Conservation (phyloP, 2,329 filamentous ascomycete genomes). For the Ramichloridium luteum region DNA sequence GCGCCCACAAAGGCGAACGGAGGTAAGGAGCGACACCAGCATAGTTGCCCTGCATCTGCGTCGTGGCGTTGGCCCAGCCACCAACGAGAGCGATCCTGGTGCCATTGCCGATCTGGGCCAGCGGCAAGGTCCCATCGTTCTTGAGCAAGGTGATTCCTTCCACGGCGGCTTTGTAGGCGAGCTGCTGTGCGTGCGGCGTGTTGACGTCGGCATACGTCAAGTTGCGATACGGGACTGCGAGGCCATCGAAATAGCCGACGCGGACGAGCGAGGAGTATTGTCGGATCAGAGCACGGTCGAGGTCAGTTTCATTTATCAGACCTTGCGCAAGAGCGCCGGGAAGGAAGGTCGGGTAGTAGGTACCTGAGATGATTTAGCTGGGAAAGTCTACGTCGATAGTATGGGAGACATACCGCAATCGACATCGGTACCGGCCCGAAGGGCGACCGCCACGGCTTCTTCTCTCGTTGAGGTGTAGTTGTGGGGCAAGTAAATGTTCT, state of each 20-base stretch:
- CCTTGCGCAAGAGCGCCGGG: slow-evolving; percentile 31
- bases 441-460: slow-evolving; percentile 35
- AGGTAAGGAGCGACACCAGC: slow-evolving; percentile 44
- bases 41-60: slow-evolving; percentile 49
- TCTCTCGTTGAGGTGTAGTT: slow-evolving; percentile 32
- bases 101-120: slow-evolving; percentile 26
- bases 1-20: slow-evolving; percentile 40
- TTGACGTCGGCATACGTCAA: slow-evolving; percentile 46
- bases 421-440: slow-evolving; percentile 42
- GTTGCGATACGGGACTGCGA: slow-evolving; percentile 37
- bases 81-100: slow-evolving; percentile 44
- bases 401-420: slow-evolving; percentile 30
- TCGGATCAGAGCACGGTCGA: slow-evolving; percentile 40
- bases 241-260: slow-evolving; percentile 46
- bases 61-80: slow-evolving; percentile 45
- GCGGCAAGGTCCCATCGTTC: slow-evolving; percentile 39
- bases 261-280: slow-evolving; percentile 44
- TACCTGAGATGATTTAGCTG: slow-evolving; percentile 16
- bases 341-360: slow-evolving; percentile 35
- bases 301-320: slow-evolving; percentile 32
- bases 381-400: not conserved
- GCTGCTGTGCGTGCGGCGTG: slow-evolving; percentile 39
- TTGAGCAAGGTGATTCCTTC: slow-evolving; percentile 40
- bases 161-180: slow-evolving; percentile 43
- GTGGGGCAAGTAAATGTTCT: slow-evolving; percentile 40